Base-by-base conservation (phyloP, 305 asterid species). In the Vinca major region DNA sequence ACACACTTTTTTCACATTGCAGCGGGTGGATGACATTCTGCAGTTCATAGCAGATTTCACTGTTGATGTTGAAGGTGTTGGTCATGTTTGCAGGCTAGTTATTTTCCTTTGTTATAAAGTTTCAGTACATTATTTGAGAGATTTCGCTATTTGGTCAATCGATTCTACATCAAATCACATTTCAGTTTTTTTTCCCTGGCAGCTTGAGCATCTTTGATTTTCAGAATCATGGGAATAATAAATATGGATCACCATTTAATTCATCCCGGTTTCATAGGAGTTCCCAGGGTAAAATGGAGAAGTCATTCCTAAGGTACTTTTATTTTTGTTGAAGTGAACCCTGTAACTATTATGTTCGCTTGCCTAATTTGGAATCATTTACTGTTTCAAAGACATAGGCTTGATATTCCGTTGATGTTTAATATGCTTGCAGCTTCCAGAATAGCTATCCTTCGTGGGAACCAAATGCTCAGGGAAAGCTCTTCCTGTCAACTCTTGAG, bases 261-360 rank as follows among this genome's bases (percentile, higher is more conserved):
- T 74, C 91, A 17, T 66, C 84, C 67, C 75, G 75, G 50, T 71
- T 70, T 36, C 84, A 75, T 78, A 87, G 97, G 83, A 93, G 99
- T 78, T 87, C 95, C 37, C 99, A 93, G 78, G 99, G 99, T 67
- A 93, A 93, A 83, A 84, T 93, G 96, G 99, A 93, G 68, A 93
- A 93, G 79, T 93, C 99, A 13, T 91, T 87, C 82, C 72, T 93
- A 80, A 89, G 99, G 99, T 93, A 60, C 63, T 72, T 36, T 47
- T 51, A 4, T 55, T 40, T 54, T 41, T 19, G 12, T 57, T 33
- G 16, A 9, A 9, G 16, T 57, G 20, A 49, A 61, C 11, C 39
- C 7, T 19, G 16, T 12, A 19, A 67, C 2, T 53, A 7, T 13
- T n/a, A 5, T 8, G 4, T 71, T 4, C 61, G 7, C 3, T n/a